Percentiles rank a stretch among this genome's conserved stretches.
These are phyloP conservation scores for Ballota nigra DNA, from an alignment of 257 asterid genomes.

Conservation along the genomic window DNA sequence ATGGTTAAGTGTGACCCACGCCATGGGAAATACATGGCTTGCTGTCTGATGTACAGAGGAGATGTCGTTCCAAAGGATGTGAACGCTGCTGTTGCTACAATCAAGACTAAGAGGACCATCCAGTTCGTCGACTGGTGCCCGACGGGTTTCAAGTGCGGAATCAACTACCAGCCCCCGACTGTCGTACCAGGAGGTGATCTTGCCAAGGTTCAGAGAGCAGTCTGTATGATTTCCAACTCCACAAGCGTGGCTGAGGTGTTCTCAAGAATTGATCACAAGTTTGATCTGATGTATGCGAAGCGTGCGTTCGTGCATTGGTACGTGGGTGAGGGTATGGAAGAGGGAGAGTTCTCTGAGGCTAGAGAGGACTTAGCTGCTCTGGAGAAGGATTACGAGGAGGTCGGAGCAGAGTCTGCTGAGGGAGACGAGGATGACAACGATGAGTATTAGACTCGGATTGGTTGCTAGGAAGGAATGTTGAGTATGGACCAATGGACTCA, in stretches of 20 bases:
- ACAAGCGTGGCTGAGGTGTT: conserved; percentile 97
- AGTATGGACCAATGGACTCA: conserved; percentile 32
- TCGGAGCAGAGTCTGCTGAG: conserved; percentile 88
- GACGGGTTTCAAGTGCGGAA: conserved; percentile 94
- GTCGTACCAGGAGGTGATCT: conserved; percentile 96
- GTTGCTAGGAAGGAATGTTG: not conserved
- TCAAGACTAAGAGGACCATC: conserved; percentile 93
- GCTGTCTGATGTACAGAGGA: conserved; percentile 95
- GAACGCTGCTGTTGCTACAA: conserved; percentile 94
- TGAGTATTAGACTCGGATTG: conserved; percentile 34
- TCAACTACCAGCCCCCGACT: conserved; percentile 95
- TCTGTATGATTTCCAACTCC: conserved; percentile 93
- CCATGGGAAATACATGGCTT: conserved; percentile 97
- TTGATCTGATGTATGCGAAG: conserved; percentile 88
- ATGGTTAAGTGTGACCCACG: conserved; percentile 97
- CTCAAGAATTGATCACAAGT: conserved; percentile 91
- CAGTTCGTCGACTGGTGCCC: conserved; percentile 99
- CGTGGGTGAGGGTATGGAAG: conserved; percentile 99
- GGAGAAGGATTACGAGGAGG: conserved; percentile 97
- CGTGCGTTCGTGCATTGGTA: conserved; percentile 97
- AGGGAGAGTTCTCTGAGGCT: conserved; percentile 95
- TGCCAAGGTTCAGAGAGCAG: conserved; percentile 97
- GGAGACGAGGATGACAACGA: conserved; percentile 86
- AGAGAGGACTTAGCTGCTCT: conserved; percentile 96
- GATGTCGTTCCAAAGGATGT: conserved; percentile 97